A percentile compares a stretch with the other conserved stretches of the same genome.
phyloP scores from a whole-genome alignment of 129 eudicot genomes.

The Tanacetum coccineum region DNA sequence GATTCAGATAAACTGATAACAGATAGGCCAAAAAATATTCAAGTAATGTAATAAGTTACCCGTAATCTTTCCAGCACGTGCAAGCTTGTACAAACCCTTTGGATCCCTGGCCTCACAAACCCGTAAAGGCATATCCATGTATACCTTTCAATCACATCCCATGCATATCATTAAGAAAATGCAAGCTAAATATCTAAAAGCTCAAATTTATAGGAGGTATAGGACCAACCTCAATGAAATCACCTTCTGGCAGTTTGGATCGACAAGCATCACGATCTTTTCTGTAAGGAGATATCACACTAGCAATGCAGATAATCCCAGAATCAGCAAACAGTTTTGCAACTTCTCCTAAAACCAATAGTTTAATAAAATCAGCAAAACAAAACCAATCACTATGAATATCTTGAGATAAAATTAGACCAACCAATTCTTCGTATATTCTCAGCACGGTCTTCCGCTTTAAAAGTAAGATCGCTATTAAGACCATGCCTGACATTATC shows the following conservation, averaged over 20 bases:
- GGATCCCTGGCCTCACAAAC: conserved; percentile 97
- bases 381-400: background rate
- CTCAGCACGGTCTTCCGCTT: conserved; percentile 89
- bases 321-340: conserved; percentile 92
- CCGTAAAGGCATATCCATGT: conserved; percentile 81
- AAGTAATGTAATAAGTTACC: conserved; percentile 38
- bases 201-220: background rate
- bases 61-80: conserved; percentile 91
- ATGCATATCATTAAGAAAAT: conserved; percentile 7
- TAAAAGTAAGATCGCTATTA: conserved; percentile 76
- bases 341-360: conserved; percentile 66
- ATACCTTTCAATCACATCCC: conserved; percentile 45
- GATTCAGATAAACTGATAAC: background rate
- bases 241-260: conserved; percentile 72
- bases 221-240: conserved; percentile 74
- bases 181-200: conserved; percentile 1
- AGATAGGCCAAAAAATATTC: background rate
- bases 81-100: conserved; percentile 92
- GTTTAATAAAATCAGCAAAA: conserved; percentile 8
- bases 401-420: conserved; percentile 22
- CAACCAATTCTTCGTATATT: conserved; percentile 87
- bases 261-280: conserved; percentile 88
- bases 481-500: conserved; percentile 98
- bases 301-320: conserved; percentile 94
- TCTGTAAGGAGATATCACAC: conserved; percentile 93